Percentiles rank a stretch among this genome's conserved stretches.
Evolutionary conservation across 2,329 filamentous ascomycete genomes (phyloP).

Genomic region (Clarireedia monteithiana): DNA sequence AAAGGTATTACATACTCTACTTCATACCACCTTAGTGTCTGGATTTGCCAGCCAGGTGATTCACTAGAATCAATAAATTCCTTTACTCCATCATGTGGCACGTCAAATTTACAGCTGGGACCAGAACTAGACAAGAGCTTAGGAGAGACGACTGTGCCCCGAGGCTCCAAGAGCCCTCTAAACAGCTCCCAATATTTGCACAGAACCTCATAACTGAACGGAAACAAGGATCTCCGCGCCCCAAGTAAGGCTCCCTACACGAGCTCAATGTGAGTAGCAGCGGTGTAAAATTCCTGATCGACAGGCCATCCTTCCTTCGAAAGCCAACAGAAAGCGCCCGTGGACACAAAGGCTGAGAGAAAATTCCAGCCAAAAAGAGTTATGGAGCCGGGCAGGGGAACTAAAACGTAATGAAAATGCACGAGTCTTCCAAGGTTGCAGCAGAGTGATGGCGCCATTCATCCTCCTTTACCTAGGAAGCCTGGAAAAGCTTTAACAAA

Average conservation of each 20-base stretch:
- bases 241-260: not conserved
- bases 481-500: not conserved
- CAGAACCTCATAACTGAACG: not conserved
- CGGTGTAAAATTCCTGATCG: not conserved
- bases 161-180: not conserved
- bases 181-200: not conserved
- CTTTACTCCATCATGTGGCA: conserved; percentile 3
- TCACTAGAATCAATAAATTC: not conserved
- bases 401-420: conserved; percentile 10
- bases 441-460: conserved; percentile 4
- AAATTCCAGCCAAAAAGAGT: not conserved
- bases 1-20: not conserved
- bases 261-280: not conserved
- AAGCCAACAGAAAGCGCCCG: not conserved
- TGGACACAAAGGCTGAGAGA: not conserved
- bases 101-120: not conserved
- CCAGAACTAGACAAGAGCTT: not conserved
- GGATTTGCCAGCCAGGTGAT: not conserved
- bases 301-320: not conserved
- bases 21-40: not conserved
- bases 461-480: not conserved
- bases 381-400: conserved; percentile 3
- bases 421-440: conserved; percentile 1
- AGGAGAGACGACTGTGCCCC: not conserved
- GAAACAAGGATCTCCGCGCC: not conserved